A percentile compares a stretch with the other conserved stretches of the same genome.
Conservation (phyloP, 225 moss, liverwort and hornwort species). For the Pseudisothecium myosuroides region DNA sequence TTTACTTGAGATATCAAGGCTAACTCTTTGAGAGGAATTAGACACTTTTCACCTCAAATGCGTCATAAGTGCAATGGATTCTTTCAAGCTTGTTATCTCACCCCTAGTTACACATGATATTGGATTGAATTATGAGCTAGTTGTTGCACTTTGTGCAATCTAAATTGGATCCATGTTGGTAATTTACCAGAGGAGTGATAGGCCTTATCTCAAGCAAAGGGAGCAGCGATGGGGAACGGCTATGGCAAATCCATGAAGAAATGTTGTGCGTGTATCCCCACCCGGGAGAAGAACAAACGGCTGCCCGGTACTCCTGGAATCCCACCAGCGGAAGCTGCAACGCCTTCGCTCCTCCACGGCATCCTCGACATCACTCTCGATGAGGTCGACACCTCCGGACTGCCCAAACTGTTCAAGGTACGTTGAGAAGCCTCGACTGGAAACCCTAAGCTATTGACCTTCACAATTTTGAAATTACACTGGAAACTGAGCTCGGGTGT, state of each 20-base stretch:
- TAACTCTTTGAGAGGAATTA: neutral
- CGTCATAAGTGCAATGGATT: neutral
- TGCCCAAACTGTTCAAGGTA: conserved; percentile 30
- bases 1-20: neutral
- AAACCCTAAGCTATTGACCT: neutral
- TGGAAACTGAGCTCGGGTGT: neutral
- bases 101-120: neutral
- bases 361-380: conserved; percentile 53
- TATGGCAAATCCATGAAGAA: conserved; percentile 19
- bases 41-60: neutral
- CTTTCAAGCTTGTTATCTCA: neutral
- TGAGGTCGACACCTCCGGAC: conserved; percentile 36
- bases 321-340: conserved; percentile 26
- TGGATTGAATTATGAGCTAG: neutral
- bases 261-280: conserved; percentile 31
- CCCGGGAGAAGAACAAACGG: conserved; percentile 1
- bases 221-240: conserved; percentile 20
- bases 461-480: neutral
- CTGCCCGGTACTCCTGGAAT: conserved; percentile 5
- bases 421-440: neutral
- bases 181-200: neutral
- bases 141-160: neutral
- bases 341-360: conserved; percentile 45
- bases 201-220: neutral
- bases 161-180: neutral